A percentile compares a stretch with the other conserved stretches of the same genome.
Conservation (phyloP, 2,329 filamentous ascomycete species). For the Acrocalymma vagum region DNA sequence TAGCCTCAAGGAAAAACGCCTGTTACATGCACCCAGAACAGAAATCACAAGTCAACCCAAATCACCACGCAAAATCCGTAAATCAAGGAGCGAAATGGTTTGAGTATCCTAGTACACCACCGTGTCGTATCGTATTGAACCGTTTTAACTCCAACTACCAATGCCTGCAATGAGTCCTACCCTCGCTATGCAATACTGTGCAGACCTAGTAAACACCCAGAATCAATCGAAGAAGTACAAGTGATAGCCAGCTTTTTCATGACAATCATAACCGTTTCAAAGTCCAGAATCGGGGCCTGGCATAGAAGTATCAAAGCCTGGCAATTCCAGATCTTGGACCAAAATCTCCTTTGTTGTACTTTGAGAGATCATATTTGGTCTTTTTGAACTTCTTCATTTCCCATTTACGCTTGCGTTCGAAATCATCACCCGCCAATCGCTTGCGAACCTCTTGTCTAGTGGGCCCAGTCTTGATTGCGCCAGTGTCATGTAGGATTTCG, state of each 20-base stretch:
- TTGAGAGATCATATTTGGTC: constrained; percentile 40
- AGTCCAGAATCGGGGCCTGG: not conserved
- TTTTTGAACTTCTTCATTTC: constrained; percentile 45
- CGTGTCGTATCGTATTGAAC: too few species aligned
- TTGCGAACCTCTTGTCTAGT: constrained; percentile 32
- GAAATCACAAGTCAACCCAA: too few species aligned
- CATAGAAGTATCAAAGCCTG: constrained; percentile 30
- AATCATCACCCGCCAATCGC: constrained; percentile 32
- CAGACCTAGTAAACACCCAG: not conserved
- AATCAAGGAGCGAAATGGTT: too few species aligned
- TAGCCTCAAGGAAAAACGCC: too few species aligned
- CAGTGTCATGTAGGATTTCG: constrained; percentile 31
- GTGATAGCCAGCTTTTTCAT: too few species aligned
- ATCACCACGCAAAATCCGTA: too few species aligned
- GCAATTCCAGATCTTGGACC: constrained; percentile 45
- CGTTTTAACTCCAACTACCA: too few species aligned
- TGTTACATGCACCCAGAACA: too few species aligned
- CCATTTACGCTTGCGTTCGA: constrained; percentile 35
- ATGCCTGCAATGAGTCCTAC: too few species aligned
- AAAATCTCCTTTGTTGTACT: constrained; percentile 47
- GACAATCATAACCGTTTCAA: not conserved
- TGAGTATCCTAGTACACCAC: too few species aligned
- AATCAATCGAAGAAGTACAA: too few species aligned
- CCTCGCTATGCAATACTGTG: constrained; percentile 8
- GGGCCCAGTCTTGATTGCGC: constrained; percentile 19